Base-by-base conservation (phyloP, 768 basidiomycete genomes). In the Phaffia australis region DNA sequence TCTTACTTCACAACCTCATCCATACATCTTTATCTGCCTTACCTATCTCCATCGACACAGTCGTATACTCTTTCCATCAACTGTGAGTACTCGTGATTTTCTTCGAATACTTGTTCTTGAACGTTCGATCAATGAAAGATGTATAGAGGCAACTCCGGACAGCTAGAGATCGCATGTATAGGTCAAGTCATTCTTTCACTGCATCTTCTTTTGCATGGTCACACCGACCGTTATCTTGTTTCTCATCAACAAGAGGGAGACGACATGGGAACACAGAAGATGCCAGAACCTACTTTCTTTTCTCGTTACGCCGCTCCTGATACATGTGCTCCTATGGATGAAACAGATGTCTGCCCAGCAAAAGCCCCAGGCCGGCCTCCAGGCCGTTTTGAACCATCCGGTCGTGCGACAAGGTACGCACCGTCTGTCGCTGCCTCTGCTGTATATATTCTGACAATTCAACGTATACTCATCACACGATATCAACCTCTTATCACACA, bases 371-470 rank as follows among this genome's bases (percentile, higher is more conserved):
- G 88, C 88, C 71, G 84, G 87, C 68, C 78, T 84, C 29, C 84
- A 90, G 80, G 86, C 86, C 78, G 77, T 92, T 70, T 86, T 90
- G 79, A 85, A 87, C 75, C 92, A 94, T 80, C 91, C 92, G 42
- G 81, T 85, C 73, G 84, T 86, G 79, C 71, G 87, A 72, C 88
- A 93, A 78, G 60, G 65, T 66, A 14, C 29, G 59, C 29, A 23
- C 52, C n/a, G 54, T 4, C 54, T 46, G 16, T 16, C 19, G n/a
- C 46, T 42, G 54, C 23, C 19, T 21, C 1, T 27, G 18, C 52
- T 27, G 27, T 27, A 23, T 30, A 9, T 27, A 15, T 46, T 18
- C 25, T 15, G 25, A 30, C 50, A 16, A 49, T 35, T 27, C 30
- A 23, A 30, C 49, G 27, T 29, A 35, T 59, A 21, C 6, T 23